Evolutionary conservation across 345 rosid species (phyloP), one percentile per base, ranked within the genome.

Genomic region (Citrus maxima): DNA sequence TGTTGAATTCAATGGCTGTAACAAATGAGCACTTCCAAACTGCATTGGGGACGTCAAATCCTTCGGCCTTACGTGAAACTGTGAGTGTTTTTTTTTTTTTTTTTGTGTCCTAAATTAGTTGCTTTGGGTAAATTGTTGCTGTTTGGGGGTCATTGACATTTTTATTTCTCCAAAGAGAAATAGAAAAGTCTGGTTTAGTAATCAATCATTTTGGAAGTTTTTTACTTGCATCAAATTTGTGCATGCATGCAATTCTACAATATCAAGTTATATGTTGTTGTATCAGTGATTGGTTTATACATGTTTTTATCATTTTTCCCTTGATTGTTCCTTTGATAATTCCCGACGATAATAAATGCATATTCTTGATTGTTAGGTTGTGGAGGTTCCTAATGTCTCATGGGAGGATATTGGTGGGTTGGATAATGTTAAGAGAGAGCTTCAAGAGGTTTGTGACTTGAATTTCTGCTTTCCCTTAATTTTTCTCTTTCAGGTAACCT

Each of bases 61-160:
- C 90, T 40, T 87, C 90, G 74, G 88, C 90, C 68, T 60, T 87
- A 64, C 88, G 87, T n/a, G 90, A 87, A 80, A 85, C 88, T 18
- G 88, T 87, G 3, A 80, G 89, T 71, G 6, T 55, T 40, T 27
- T 28, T 24, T 7, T 25, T 42, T 37, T 7, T 38, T 38, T 38
- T 38, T 38, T 8, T 8, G 51, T 12, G 14, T 7, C 19, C 37
- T 30, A 35, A 5, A 21, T 71, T 63, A 10, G 46, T n/a, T 49
- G 2, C 46, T 35, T 34, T 10, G 16, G n/a, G 16, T 18, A 73
- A 34, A 59, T 4, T n/a, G 66, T 9, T 73, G 60, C 24, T 42
- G 51, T 42, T 42, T 38, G 42, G 42, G 42, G 10, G 55, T 32
- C 35, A 60, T n/a, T n/a, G 6, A 38, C 6, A 49, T 49, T 18